Conservation (phyloP, 345 rosid species). For the Brassica nigra region DNA sequence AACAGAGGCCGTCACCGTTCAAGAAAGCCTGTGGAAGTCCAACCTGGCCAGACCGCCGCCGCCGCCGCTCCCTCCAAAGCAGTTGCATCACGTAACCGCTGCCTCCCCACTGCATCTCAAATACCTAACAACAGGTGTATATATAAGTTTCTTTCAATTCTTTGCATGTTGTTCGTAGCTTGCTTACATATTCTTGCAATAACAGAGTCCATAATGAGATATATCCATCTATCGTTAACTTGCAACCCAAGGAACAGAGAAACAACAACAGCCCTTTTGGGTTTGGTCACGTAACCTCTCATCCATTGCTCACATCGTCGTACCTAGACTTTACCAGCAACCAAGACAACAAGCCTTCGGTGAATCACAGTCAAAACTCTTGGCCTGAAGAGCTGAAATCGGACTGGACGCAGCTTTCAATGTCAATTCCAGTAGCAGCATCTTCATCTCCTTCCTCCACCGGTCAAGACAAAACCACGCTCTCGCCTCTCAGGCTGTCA, state of each 20-base stretch:
- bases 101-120: conserved; percentile 37
- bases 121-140: conserved; percentile 46
- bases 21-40: conserved; percentile 86
- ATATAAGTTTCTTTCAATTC: background rate
- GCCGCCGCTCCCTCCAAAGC: conserved; percentile 40
- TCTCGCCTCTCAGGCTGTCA: conserved; percentile 58
- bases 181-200: conserved; percentile 6
- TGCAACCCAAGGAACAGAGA: conserved; percentile 46
- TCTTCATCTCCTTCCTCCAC: conserved; percentile 48
- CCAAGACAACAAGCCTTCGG: conserved; percentile 43
- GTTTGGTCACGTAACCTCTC: conserved; percentile 57
- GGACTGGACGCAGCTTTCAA: conserved; percentile 70
- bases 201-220: conserved; percentile 41
- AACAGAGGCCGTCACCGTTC: conserved; percentile 89
- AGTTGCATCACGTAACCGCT: conserved; percentile 41
- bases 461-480: conserved; percentile 39
- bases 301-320: conserved; percentile 50
- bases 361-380: conserved; percentile 32
- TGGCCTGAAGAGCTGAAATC: conserved; percentile 63
- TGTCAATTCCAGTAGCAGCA: conserved; percentile 61
- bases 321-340: conserved; percentile 35
- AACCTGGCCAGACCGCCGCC: conserved; percentile 48
- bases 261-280: conserved; percentile 33
- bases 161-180: background rate
- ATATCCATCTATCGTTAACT: conserved; percentile 41